phyloP scores from a whole-genome alignment of 108 stramenopile species.

The Discostella stelligeroides region DNA sequence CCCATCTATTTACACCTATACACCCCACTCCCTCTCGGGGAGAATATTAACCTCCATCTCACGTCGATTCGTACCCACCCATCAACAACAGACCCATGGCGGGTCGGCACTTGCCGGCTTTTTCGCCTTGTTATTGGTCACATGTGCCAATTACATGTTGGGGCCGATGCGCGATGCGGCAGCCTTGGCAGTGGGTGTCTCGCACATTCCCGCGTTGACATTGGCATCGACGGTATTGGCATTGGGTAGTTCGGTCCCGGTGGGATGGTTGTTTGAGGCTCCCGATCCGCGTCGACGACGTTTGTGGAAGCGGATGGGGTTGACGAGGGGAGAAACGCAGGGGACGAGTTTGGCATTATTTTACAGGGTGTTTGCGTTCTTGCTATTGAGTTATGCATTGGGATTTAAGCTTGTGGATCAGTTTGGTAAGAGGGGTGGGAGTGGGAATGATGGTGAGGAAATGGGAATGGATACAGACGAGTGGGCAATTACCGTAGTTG shows the following conservation, averaged over 20 bases:
- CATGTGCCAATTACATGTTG: constrained; percentile 74
- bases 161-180: constrained; percentile 89
- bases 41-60: constrained; percentile 26
- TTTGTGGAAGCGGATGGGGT: constrained; percentile 80
- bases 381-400: constrained; percentile 69
- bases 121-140: constrained; percentile 68
- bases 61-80: constrained; percentile 19
- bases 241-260: constrained; percentile 76
- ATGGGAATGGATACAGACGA: constrained; percentile 15
- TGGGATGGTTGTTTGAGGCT: constrained; percentile 92
- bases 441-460: constrained; percentile 9
- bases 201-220: constrained; percentile 74
- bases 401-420: constrained; percentile 57
- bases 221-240: constrained; percentile 76
- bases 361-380: constrained; percentile 80
- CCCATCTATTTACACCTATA: constrained; percentile 17
- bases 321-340: constrained; percentile 90
- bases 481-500: constrained; percentile 19
- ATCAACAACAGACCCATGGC: constrained; percentile 26
- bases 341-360: constrained; percentile 85
- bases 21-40: constrained; percentile 24
- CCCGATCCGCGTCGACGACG: constrained; percentile 78
- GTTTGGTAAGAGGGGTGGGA: constrained; percentile 4
- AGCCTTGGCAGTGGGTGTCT: constrained; percentile 80
- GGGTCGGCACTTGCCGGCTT: constrained; percentile 69